Base-by-base conservation (phyloP, 441 rosid species). In the Erysimum pusillum region DNA sequence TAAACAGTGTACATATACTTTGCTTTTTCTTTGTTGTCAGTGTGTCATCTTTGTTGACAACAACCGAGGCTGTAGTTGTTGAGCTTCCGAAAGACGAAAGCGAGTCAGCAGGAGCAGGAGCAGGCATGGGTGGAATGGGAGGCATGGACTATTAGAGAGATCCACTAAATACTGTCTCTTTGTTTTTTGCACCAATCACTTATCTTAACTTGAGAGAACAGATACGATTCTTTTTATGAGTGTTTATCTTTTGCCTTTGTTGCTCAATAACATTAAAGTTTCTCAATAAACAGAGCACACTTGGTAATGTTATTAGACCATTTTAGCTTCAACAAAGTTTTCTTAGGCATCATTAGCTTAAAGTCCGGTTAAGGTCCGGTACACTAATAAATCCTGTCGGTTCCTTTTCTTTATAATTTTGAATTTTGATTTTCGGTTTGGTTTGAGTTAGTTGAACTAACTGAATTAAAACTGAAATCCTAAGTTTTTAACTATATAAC, bases 31-130 rank as follows among this genome's bases (percentile, higher is more conserved):
- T 56, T 11, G 14, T 51, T 22, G 32, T 31, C 71, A 87, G 89
- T 79, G 87, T 88, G 1, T 69, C 90, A 0, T 86, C 89, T 18
- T 76, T 88, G 85, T 80, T 88, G 84, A 86, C 89, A 4, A 88
- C 92, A 11, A 88, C 92, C 1, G 90, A 85, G 63, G 92, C 90
- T 7, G 76, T 85, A 52, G 85, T 88, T 61, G 73, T 80, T 14
- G 89, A 86, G 68, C 82, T 86, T 57, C 92, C 87, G 4, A 78
- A 51, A 51, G 56, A 51, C 84, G 60, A 87, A 79, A 32, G 87
- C 7, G 56, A 51, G 56, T 51, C 56, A 85, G 64, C 76, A 66
- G 48, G 86, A 67, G 85, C 75, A 2, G 82, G 79, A 13, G 69
- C 66, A 1, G 81, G 81, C 13, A 78, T 78, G 82, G 82, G 82